A percentile compares a stretch with the other conserved stretches of the same genome.
Evolutionary conservation across 306 rosid genomes (phyloP).

Genomic region (Castanospermum australe): DNA sequence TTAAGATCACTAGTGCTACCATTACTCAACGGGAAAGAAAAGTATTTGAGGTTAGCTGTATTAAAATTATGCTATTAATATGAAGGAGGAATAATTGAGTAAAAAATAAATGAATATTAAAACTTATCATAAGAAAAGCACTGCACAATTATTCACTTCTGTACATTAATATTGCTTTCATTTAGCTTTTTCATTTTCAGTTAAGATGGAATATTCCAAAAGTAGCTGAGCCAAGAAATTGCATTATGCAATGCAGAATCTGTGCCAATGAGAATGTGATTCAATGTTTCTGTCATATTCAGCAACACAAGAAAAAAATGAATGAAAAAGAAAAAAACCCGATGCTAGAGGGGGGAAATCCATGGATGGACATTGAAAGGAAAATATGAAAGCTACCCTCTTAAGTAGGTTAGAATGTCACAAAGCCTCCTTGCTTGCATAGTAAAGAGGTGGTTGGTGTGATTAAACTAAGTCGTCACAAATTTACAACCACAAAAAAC

Average conservation of each 20-base stretch:
- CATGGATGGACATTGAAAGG: background rate
- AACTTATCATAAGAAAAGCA: conserved; percentile 16
- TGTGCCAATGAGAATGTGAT: background rate
- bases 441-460: background rate
- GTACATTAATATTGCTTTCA: background rate
- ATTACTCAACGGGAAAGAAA: background rate
- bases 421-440: background rate
- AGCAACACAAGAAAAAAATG: background rate
- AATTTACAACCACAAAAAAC: background rate
- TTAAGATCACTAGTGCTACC: background rate
- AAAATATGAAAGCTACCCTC: no score
- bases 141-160: conserved; percentile 16
- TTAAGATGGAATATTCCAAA: background rate
- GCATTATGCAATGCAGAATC: background rate
- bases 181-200: conserved; percentile 1
- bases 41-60: background rate
- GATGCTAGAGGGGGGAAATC: background rate
- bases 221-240: conserved; percentile 4
- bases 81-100: background rate
- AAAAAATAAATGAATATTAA: background rate
- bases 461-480: background rate
- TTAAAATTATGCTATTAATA: conserved; percentile 7
- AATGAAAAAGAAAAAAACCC: background rate
- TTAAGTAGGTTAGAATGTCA: background rate
- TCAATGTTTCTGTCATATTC: conserved; percentile 6